Conservation (phyloP, 257 asterid genomes). For the Forsythia suspensa region DNA sequence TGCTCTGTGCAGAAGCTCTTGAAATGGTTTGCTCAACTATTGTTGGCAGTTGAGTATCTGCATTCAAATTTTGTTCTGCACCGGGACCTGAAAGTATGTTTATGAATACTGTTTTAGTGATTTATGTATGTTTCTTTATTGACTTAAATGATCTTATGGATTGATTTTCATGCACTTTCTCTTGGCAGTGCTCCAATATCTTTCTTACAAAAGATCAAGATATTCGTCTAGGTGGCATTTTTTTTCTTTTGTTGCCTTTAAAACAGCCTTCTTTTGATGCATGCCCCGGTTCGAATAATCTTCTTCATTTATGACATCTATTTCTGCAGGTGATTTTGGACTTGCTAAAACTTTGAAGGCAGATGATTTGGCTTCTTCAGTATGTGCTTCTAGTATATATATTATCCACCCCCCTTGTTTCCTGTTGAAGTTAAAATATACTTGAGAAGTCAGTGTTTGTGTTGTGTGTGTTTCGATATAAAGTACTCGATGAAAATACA, state of each 20-base stretch:
- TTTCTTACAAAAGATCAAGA: constrained; percentile 95
- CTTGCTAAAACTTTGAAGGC: constrained; percentile 96
- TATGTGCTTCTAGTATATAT: constrained; percentile 41
- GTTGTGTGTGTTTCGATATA: constrained; percentile 5
- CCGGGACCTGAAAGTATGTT: constrained; percentile 85
- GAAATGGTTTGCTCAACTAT: constrained; percentile 91
- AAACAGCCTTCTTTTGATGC: constrained; percentile 12
- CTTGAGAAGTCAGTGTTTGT: neutral
- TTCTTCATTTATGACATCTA: constrained; percentile 14
- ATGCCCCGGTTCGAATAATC: constrained; percentile 3
- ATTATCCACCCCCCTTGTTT: constrained; percentile 5
- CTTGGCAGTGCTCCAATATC: constrained; percentile 92
- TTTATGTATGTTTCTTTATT: constrained; percentile 11
- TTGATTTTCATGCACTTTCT: constrained; percentile 26
- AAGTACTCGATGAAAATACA: neutral
- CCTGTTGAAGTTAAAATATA: neutral
- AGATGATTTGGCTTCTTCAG: constrained; percentile 99
- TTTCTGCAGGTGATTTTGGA: constrained; percentile 89
- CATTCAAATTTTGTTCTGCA: constrained; percentile 94
- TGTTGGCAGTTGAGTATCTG: constrained; percentile 94
- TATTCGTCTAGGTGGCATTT: constrained; percentile 81
- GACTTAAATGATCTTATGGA: constrained; percentile 14
- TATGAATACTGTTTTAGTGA: constrained; percentile 6
- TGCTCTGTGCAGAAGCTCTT: constrained; percentile 63
- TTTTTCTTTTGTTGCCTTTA: constrained; percentile 18